A percentile compares a stretch with the other conserved stretches of the same genome.
These are phyloP conservation scores for Metschnikowia kofuensis DNA, from an alignment of 805 yeast genomes.

Conservation along the genomic window DNA sequence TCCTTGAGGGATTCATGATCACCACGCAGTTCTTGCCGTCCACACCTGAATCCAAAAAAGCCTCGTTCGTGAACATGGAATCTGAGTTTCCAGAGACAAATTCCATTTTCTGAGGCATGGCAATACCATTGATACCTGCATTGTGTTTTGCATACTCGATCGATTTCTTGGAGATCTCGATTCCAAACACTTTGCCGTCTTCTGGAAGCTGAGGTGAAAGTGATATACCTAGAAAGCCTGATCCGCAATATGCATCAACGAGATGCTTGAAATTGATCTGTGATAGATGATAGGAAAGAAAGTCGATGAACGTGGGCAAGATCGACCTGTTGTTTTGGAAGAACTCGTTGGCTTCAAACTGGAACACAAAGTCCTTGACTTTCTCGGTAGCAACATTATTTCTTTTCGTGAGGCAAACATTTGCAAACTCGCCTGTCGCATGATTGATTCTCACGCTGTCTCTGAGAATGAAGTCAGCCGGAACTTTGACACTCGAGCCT, in stretches of 20 bases:
- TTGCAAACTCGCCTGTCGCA: constrained; percentile 27
- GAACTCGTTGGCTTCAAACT: constrained; percentile 38
- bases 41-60: constrained; percentile 25
- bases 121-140: constrained; percentile 37
- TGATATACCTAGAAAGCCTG: constrained; percentile 43
- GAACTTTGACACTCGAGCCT: constrained; percentile 1
- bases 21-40: constrained; percentile 34
- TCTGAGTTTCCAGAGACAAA: constrained; percentile 40
- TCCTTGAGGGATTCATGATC: constrained; percentile 46
- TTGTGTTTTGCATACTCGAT: constrained; percentile 38
- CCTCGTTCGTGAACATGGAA: constrained; percentile 27
- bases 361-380: constrained; percentile 34
- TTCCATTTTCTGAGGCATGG: constrained; percentile 25
- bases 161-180: constrained; percentile 34
- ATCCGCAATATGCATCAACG: constrained; percentile 46
- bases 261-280: constrained; percentile 23
- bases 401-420: constrained; percentile 26
- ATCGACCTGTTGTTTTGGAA: constrained; percentile 46
- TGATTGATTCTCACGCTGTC: constrained; percentile 31
- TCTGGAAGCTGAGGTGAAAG: constrained; percentile 27
- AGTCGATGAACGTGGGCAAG: constrained; percentile 34
- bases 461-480: constrained; percentile 27
- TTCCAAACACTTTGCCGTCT: constrained; percentile 38
- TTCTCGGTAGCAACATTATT: constrained; percentile 32
- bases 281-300: constrained; percentile 19